A percentile compares a stretch with the other conserved stretches of the same genome.
phyloP scores from a whole-genome alignment of 2,329 filamentous ascomycete genomes.

The Ophiostoma sp. region DNA sequence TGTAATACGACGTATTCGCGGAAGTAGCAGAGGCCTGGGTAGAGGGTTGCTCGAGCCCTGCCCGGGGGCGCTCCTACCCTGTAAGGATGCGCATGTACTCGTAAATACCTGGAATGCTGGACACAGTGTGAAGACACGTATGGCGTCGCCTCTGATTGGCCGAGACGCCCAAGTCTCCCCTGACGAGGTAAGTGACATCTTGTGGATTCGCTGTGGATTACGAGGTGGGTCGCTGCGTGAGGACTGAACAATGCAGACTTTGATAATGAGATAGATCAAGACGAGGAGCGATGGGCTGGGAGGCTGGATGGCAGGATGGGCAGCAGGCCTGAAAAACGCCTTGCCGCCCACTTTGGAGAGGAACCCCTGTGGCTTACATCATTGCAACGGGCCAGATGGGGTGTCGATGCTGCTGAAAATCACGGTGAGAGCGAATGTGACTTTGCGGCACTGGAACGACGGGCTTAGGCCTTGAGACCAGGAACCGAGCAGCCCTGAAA shows the following conservation, averaged over 20 bases:
- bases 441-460: neutral
- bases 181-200: slow-evolving; percentile 9
- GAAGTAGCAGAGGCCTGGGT: neutral
- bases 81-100: neutral
- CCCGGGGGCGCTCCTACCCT: neutral
- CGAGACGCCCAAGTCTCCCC: neutral
- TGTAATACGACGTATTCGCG: neutral
- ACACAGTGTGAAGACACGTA: neutral
- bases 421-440: neutral
- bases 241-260: neutral
- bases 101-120: neutral
- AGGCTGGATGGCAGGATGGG: neutral
- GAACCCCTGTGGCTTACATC: slow-evolving; percentile 4
- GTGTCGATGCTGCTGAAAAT: neutral
- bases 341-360: slow-evolving; percentile 18
- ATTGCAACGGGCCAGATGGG: neutral
- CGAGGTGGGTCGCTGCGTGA: neutral
- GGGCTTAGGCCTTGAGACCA: neutral
- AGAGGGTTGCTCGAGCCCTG: neutral
- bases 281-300: slow-evolving; percentile 5
- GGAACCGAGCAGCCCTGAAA: neutral
- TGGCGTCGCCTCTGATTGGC: neutral
- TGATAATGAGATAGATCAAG: neutral
- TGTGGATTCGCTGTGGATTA: slow-evolving; percentile 3
- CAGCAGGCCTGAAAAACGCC: slow-evolving; percentile 19